Percentiles rank a stretch among this genome's conserved stretches.
These are phyloP conservation scores for Saccharomyces hybrid DNA, from an alignment of 1,139 yeast species.

Conservation along the genomic window DNA sequence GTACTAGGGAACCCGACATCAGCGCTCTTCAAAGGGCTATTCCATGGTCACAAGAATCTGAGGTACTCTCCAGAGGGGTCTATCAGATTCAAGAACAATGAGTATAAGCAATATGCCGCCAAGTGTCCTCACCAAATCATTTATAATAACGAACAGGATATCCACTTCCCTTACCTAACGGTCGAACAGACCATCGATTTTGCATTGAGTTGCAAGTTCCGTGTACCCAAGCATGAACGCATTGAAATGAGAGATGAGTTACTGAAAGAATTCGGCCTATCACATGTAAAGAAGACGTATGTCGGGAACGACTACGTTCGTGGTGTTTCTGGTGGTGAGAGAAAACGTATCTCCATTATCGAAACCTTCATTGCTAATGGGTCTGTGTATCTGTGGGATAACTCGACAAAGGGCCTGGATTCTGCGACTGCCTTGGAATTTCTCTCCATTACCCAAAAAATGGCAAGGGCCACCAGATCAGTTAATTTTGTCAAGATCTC, in stretches of 20 bases:
- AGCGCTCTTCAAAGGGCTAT: slow-evolving; percentile 17
- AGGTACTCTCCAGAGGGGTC: slow-evolving; percentile 32
- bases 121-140: slow-evolving; percentile 34
- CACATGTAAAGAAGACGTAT: slow-evolving; percentile 36
- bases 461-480: slow-evolving; percentile 38
- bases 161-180: slow-evolving; percentile 42
- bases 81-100: slow-evolving; percentile 20
- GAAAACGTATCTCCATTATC: slow-evolving; percentile 41
- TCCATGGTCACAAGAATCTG: slow-evolving; percentile 19
- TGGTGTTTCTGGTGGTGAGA: slow-evolving; percentile 42
- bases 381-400: slow-evolving; percentile 47
- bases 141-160: slow-evolving; percentile 44
- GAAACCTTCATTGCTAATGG: slow-evolving; percentile 44
- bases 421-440: slow-evolving; percentile 48
- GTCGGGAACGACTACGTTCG: slow-evolving; percentile 40
- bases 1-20: slow-evolving; percentile 25
- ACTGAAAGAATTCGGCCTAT: slow-evolving; percentile 38
- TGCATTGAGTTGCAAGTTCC: slow-evolving; percentile 32
- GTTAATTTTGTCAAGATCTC: slow-evolving; percentile 44
- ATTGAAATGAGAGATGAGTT: slow-evolving; percentile 35
- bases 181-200: slow-evolving; percentile 42
- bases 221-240: slow-evolving; percentile 33
- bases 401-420: slow-evolving; percentile 46
- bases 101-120: slow-evolving; percentile 20
- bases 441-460: slow-evolving; percentile 38